Percentiles rank a stretch among this genome's conserved stretches.
These are phyloP conservation scores for Closterium sp. DNA, from an alignment of 139 green algal species.

Conservation along the genomic window DNA sequence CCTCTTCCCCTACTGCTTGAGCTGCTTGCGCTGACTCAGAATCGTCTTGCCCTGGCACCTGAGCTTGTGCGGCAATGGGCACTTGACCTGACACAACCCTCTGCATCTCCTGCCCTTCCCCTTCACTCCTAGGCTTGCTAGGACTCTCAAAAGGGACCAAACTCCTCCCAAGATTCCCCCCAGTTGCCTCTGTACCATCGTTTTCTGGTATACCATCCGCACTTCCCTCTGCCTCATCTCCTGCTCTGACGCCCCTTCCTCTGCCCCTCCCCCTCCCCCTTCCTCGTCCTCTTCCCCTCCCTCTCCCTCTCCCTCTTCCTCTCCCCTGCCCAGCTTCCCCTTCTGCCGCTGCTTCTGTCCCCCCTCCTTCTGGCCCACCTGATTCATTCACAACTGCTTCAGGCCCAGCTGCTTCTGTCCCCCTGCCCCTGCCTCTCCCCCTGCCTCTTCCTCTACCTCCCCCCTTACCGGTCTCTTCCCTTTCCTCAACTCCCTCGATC, in stretches of 20 bases:
- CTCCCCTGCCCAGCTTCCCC: background rate
- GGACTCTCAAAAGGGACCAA: background rate
- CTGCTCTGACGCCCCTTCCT: background rate
- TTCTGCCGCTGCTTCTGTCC: background rate
- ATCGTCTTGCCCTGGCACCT: too few species aligned
- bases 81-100: background rate
- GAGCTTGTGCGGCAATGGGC: too few species aligned
- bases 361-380: background rate
- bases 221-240: background rate
- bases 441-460: background rate
- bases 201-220: background rate
- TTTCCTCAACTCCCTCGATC: background rate
- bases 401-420: background rate
- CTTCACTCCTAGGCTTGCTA: background rate
- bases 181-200: background rate
- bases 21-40: background rate
- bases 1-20: background rate
- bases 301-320: background rate
- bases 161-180: too few species aligned
- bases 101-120: background rate
- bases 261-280: background rate
- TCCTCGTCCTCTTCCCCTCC: background rate
- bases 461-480: background rate
- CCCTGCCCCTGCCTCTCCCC: background rate
- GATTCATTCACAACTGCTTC: background rate